phyloP scores from a whole-genome alignment of 2,329 filamentous ascomycete genomes.

The Xylaria digitata region DNA sequence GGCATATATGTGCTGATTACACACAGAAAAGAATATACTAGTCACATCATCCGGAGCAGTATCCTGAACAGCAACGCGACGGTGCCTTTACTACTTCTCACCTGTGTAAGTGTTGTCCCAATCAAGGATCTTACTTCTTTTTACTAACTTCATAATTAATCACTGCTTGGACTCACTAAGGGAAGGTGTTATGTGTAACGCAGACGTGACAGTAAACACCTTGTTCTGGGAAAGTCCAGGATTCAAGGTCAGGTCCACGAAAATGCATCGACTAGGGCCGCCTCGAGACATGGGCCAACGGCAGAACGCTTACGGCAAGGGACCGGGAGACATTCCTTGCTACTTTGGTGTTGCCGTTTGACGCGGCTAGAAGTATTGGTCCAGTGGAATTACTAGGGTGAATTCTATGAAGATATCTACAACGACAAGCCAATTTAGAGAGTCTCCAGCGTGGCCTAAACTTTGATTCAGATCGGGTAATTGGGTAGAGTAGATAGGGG shows the following conservation, averaged over 20 bases:
- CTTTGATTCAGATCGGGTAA: too few species aligned
- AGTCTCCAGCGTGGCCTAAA: too few species aligned
- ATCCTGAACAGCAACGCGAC: not conserved
- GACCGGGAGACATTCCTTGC: not conserved
- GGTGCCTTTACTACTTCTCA: slow-evolving; percentile 7
- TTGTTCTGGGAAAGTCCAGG: slow-evolving; percentile 13
- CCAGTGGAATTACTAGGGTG: not conserved
- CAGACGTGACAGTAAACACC: slow-evolving; percentile 19
- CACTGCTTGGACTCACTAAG: slow-evolving; percentile 18
- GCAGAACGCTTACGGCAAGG: not conserved
- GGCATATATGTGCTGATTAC: not conserved
- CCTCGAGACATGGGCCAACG: slow-evolving; percentile 19
- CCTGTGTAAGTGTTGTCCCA: slow-evolving; percentile 7
- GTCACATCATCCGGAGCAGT: slow-evolving; percentile 14
- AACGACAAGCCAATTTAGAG: too few species aligned
- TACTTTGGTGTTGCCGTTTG: not conserved
- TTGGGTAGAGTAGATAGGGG: too few species aligned
- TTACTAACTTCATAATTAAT: slow-evolving; percentile 3
- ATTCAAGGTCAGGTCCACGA: slow-evolving; percentile 7
- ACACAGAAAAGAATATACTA: slow-evolving; percentile 29
- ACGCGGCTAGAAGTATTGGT: not conserved
- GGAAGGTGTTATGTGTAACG: slow-evolving; percentile 26
- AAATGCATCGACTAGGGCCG: slow-evolving; percentile 21
- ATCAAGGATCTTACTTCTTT: too few species aligned
- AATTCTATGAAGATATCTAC: too few species aligned